Evolutionary conservation across 2,329 filamentous ascomycete genomes (phyloP).

Genomic region (Fusarium brachygibbosum): DNA sequence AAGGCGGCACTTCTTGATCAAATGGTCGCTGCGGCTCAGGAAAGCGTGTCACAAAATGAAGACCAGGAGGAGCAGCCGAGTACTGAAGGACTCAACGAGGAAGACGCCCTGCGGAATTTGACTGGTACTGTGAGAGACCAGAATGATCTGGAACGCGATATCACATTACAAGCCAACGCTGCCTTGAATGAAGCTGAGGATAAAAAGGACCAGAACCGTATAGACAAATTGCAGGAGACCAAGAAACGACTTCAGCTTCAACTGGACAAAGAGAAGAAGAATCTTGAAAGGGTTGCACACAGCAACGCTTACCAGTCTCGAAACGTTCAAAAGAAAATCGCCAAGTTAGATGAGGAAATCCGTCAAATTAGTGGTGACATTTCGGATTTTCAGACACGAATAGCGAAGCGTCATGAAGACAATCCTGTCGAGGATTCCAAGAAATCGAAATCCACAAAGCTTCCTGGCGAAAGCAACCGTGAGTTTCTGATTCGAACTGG

Average conservation of each 20-base stretch:
- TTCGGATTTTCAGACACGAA: conserved; percentile 82
- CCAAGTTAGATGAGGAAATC: conserved; percentile 74
- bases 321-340: conserved; percentile 74
- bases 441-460: conserved; percentile 66
- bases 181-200: conserved; percentile 73
- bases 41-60: conserved; percentile 36
- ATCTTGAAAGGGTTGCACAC: conserved; percentile 57
- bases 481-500: conserved; percentile 95
- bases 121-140: conserved; percentile 83
- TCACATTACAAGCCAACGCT: conserved; percentile 73
- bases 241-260: conserved; percentile 74
- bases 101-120: conserved; percentile 70
- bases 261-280: conserved; percentile 67
- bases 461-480: conserved; percentile 85
- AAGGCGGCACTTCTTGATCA: conserved; percentile 48
- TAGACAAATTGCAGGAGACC: conserved; percentile 68
- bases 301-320: conserved; percentile 65
- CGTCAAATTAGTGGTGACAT: conserved; percentile 78
- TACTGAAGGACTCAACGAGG: conserved; percentile 65
- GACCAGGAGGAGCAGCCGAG: conserved; percentile 12
- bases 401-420: conserved; percentile 78
- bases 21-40: conserved; percentile 53
- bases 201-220: conserved; percentile 72
- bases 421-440: conserved; percentile 59
- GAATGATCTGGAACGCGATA: conserved; percentile 90